Base-by-base conservation (phyloP, 116 monocot species). In the Iris pallida region DNA sequence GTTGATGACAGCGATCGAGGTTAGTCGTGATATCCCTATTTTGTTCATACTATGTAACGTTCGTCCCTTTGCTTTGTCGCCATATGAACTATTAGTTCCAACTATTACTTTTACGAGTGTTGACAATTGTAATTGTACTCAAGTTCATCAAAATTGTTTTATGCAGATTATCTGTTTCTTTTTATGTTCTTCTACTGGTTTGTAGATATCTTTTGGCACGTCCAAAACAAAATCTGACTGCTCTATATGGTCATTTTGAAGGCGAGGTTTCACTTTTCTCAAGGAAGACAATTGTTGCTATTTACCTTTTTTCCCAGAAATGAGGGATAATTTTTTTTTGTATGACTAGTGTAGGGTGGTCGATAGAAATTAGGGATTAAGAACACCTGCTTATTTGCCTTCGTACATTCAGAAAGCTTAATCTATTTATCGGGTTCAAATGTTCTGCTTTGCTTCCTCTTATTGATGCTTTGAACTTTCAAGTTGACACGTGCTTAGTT, bases 1-100 rank as follows among this genome's bases (percentile, higher is more conserved):
- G 59, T 55, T 97, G 58, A 97, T 97, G 97, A 90, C 92, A 6
- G 92, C 92, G 19, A 71, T 85, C 65, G 97, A 97, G 92, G 97
- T 97, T 65, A 83, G 85, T 71, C 51, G 16, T 57, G 4, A 59
- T 53, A 14, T 57, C 15, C 20, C 47, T 55, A n/a, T 14, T 49
- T 0, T 54, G 5, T 54, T 42, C 53, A 30, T 47, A 18, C 17
- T 67, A 4, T 54, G 16, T 53, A 40, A 20, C 14, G 41, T 12
- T 20, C 40, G 16, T 18, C 2, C 66, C 54, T 54, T 64, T 68
- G 47, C 45, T 65, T 64, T 63, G 44, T 52, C 16, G 48, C 19
- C 64, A 55, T 68, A 20, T 53, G 41, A 16, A 2, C 47, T 7
- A 46, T 65, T 15, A 42, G 7, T 17, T 63, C 4, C 66, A 18